Base-by-base conservation (phyloP, 139 green algal species). In the Chlamydomonas asymmetrica region DNA sequence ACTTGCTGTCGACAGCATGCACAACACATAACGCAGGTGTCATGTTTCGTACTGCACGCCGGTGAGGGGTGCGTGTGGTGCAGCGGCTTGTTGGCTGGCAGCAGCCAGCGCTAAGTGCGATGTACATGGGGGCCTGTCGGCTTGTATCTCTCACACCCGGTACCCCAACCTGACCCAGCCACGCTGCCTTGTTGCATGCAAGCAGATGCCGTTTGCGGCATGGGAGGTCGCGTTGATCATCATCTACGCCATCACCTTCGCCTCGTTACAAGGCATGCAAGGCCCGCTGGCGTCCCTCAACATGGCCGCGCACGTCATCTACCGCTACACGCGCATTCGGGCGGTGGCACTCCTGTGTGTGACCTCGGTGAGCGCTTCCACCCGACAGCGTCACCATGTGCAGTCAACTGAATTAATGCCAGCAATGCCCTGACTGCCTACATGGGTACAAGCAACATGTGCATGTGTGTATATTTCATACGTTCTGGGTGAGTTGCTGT, bases 311-410 rank as follows among this genome's bases (percentile, higher is more conserved):
- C 63, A 45, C 22, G 65, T 79, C 6, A 64, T 48, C 48, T 79
- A 79, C 73, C 63, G 73, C 49, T 79, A 72, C 63, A 79, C 69
- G 35, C 69, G 69, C 38, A 16, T 75, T 4, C 54, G 67, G 3
- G 67, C 67, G n/a, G 61, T 74, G 31, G 52, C 45, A 27, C 16
- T 59, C 4, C 50, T 27, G 1, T 56, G 40, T 27, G 67, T 74
- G 38, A 40, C 52, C 18, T 27, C 32, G 37, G 67, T 54, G 31
- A 25, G 54, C 20, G 22, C 23, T 5, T 25, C 50, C 35, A 52
- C 50, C 5, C 37, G 38, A n/a, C n/a, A n/a, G n/a, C n/a, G n/a
- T n/a, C n/a, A n/a, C n/a, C n/a, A n/a, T n/a, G n/a, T n/a, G n/a
- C n/a, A n/a, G n/a, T n/a, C n/a, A n/a, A n/a, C n/a, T n/a, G n/a